Conservation (phyloP, 495 filamentous ascomycete genomes). For the Pseudotulostoma volvatum region DNA sequence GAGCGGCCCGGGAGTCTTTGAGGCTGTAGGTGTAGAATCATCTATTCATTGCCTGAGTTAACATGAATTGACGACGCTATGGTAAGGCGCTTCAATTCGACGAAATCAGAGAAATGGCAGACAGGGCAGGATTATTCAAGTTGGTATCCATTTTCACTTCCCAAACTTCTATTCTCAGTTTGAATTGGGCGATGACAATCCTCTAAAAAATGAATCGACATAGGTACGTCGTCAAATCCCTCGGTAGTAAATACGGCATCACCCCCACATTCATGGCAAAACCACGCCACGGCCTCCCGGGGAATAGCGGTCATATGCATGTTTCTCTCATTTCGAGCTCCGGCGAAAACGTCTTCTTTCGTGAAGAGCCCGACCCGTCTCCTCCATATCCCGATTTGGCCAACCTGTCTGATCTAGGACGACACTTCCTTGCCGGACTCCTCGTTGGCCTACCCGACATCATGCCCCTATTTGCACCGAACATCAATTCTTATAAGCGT, state of each 20-base stretch:
- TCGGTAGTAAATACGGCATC: constrained; percentile 73
- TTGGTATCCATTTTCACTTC: constrained; percentile 20
- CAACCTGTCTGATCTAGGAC: constrained; percentile 68
- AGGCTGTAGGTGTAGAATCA: constrained; percentile 45
- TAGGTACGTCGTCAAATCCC: constrained; percentile 69
- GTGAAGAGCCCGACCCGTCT: constrained; percentile 50
- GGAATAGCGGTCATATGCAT: constrained; percentile 92
- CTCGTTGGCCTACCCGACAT: constrained; percentile 80
- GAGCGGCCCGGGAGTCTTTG: constrained; percentile 87
- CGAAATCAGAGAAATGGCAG: constrained; percentile 74
- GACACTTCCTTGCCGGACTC: constrained; percentile 87
- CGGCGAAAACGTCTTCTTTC: constrained; percentile 62
- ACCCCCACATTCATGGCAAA: constrained; percentile 99
- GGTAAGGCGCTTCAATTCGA: constrained; percentile 61
- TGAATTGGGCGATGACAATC: background rate
- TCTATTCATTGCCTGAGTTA: background rate
- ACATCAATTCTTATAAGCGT: constrained; percentile 92
- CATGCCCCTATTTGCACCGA: constrained; percentile 90
- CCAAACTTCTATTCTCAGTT: too few species aligned
- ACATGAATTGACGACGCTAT: constrained; percentile 3
- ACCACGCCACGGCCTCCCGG: constrained; percentile 72
- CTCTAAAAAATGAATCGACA: background rate
- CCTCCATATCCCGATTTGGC: constrained; percentile 57
- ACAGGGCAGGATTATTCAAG: constrained; percentile 86
- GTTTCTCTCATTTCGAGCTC: constrained; percentile 59